Base-by-base conservation (phyloP, 768 basidiomycete genomes). In the Mycena haematopus region DNA sequence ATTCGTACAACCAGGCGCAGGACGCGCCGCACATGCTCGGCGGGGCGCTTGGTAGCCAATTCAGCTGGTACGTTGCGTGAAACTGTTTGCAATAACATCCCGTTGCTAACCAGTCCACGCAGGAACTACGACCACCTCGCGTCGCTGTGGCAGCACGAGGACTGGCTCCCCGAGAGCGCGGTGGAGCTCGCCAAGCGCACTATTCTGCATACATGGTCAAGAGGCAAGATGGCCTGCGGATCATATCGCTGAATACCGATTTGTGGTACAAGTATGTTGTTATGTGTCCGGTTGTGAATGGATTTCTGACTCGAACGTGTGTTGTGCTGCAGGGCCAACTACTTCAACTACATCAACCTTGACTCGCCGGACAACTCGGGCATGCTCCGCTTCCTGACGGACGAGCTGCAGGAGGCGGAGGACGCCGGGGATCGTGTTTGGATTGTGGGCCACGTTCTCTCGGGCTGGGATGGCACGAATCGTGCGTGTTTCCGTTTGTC, bases 181-280 rank as follows among this genome's bases (percentile, higher is more conserved):
- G 84, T 86, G 2, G 71, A 79, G 38, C 75, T 81, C 38, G 91
- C 90, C 0, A 83, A 81, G 77, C 86, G 0, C 90, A 92, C 72
- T 92, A 92, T 68, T 80, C 86, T 9, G 91, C 80, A 13, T 93
- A 89, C 71, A 88, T 86, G 79, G 89, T 91, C 27, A 80, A 80
- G 65, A 83, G 90, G 22, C 65, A 70, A 19, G 88, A 91, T 56
- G 90, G 89, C 7, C 76, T 93, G 15, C 80, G 90, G 38, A 74
- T 92, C 33, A 90, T 93, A 58, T 86, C 89, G 36, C 73, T 93
- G 59, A 91, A 93, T 71, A 92, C 90, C 19, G 87, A 92, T 70
- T 68, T 92, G 56, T 93, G 87, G 44, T 45, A 45, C 44, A 45
- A 45, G 36, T 36, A 36, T 11, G 36, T 36, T 15, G 36, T 36